Evolutionary conservation across 306 rosid genomes (phyloP), one percentile per base, ranked within the genome.

Genomic region (Cyclanthera cordifolia): DNA sequence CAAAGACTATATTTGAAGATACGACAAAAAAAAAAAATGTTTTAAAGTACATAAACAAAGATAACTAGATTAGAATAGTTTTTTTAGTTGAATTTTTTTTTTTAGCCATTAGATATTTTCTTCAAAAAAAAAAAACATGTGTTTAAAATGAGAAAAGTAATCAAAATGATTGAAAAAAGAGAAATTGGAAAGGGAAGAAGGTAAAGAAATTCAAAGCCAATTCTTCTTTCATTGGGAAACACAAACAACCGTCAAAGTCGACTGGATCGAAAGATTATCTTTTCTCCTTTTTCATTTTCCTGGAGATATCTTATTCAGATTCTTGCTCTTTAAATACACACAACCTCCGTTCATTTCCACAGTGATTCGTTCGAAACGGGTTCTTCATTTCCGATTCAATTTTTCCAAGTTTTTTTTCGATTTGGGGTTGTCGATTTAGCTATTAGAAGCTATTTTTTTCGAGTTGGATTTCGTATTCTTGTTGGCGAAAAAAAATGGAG

Each of bases 401-500:
- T 20, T 8, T 39, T 20, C 2, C 6, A 32, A 34, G 51, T 4
- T 59, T 17, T 60, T 60, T 5, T 34, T 37, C 67, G 49, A 60
- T 60, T 11, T 39, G 69, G 51, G 69, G 19, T 41, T 13, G 17
- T 41, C 32, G n/a, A 63, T 59, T 59, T 59, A 15, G 1, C 15
- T 32, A 4, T 0, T 16, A 9, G 6, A 32, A 34, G 23, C 1
- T 32, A 20, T 27, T 17, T 17, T 37, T 43, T 19, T 53, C 19
- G 34, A 21, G 15, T 12, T 27, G 5, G 68, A 41, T 61, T 64
- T 63, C 50, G 70, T n/a, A 24, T 5, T 64, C 25, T 21, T 14
- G 3, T 13, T 24, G 39, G 30, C 20, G 70, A 46, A 76, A 49
- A 76, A 49, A 11, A 50, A 84, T 84, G 86, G 84, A 70, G 79